A percentile compares a stretch with the other conserved stretches of the same genome.
These are phyloP conservation scores for Geranomyces variabilis DNA, from an alignment of 192 early-diverging fungal genomes.

Conservation along the genomic window DNA sequence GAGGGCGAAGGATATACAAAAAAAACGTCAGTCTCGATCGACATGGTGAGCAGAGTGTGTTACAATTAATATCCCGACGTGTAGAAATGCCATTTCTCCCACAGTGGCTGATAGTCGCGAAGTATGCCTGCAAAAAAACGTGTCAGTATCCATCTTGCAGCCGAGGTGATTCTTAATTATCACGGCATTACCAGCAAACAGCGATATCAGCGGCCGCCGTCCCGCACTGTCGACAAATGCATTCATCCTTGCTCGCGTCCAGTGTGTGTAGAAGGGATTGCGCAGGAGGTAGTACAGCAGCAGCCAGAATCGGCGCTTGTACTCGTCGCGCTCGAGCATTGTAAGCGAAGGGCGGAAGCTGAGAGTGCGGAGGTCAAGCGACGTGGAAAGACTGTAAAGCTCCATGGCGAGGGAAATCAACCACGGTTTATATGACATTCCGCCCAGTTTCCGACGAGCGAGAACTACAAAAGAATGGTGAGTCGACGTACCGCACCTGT, in stretches of 20 bases:
- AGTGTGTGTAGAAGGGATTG: slow-evolving; percentile 79
- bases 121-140: slow-evolving; percentile 53
- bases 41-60: neutral
- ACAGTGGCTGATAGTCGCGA: slow-evolving; percentile 86
- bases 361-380: slow-evolving; percentile 6
- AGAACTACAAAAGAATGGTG: slow-evolving; percentile 55
- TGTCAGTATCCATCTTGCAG: neutral
- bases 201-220: slow-evolving; percentile 75
- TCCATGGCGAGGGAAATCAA: slow-evolving; percentile 79
- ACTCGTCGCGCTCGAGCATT: slow-evolving; percentile 78
- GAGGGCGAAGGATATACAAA: too few relatives aligned
- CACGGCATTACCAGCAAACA: slow-evolving; percentile 59
- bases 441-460: slow-evolving; percentile 74
- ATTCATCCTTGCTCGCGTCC: slow-evolving; percentile 72
- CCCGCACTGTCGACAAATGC: slow-evolving; percentile 65
- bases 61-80: slow-evolving; percentile 52
- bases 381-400: slow-evolving; percentile 21
- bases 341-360: slow-evolving; percentile 39
- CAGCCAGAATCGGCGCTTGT: slow-evolving; percentile 69
- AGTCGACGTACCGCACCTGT: too few relatives aligned
- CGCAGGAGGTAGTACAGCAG: slow-evolving; percentile 83
- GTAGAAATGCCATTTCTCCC: slow-evolving; percentile 90
- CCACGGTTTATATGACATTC: slow-evolving; percentile 82
- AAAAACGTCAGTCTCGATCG: too few relatives aligned
- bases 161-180: too few relatives aligned